These are phyloP conservation scores for Aspergillus chevalieri DNA, from an alignment of 2,329 filamentous ascomycete genomes.

Conservation along the genomic window DNA sequence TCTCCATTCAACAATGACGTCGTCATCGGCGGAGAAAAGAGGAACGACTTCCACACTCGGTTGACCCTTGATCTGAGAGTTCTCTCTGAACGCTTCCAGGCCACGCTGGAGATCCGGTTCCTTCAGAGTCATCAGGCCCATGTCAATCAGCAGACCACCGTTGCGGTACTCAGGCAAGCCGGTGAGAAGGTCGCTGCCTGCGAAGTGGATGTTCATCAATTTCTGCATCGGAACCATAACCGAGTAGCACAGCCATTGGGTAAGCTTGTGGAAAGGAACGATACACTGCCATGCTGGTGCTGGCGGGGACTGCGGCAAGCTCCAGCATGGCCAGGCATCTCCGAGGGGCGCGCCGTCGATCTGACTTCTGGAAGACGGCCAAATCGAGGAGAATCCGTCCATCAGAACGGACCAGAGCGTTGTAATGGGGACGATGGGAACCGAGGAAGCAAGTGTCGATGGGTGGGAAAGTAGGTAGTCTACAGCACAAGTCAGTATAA, in stretches of 20 bases:
- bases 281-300: slow-evolving; percentile 71
- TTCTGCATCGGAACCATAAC: slow-evolving; percentile 87
- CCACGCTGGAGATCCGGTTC: slow-evolving; percentile 63
- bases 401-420: slow-evolving; percentile 89
- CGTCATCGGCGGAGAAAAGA: slow-evolving; percentile 65
- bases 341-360: slow-evolving; percentile 83
- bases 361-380: slow-evolving; percentile 78
- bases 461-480: slow-evolving; percentile 92
- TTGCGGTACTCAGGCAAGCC: slow-evolving; percentile 90
- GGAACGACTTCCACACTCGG: slow-evolving; percentile 69
- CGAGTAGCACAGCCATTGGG: slow-evolving; percentile 91
- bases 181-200: slow-evolving; percentile 73
- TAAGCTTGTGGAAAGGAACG: slow-evolving; percentile 87
- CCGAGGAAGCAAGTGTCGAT: slow-evolving; percentile 79
- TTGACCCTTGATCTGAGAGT: slow-evolving; percentile 65
- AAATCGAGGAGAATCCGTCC: slow-evolving; percentile 78
- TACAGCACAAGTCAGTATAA: slow-evolving; percentile 28
- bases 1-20: slow-evolving; percentile 75
- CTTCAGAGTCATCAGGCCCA: slow-evolving; percentile 74
- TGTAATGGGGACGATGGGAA: slow-evolving; percentile 77
- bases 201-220: slow-evolving; percentile 72
- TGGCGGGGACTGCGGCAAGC: slow-evolving; percentile 65
- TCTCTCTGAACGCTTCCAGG: slow-evolving; percentile 61
- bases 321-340: slow-evolving; percentile 86
- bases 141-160: slow-evolving; percentile 78